A percentile compares a stretch with the other conserved stretches of the same genome.
Evolutionary conservation across 1,284 basidiomycete genomes (phyloP).

Genomic region (Ceratobasidium sp.): DNA sequence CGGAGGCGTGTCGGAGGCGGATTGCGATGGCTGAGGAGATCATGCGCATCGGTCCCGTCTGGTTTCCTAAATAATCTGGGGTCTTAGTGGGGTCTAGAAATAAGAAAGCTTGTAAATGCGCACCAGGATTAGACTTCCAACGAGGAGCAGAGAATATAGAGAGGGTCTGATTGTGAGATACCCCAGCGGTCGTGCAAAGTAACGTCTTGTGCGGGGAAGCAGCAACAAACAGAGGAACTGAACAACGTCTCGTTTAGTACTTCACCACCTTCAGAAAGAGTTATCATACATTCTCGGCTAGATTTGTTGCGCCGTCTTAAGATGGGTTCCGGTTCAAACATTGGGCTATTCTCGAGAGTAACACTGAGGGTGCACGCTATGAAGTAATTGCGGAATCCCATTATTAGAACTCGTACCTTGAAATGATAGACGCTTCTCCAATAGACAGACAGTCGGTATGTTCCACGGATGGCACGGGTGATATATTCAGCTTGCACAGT

Average conservation of each 20-base stretch:
- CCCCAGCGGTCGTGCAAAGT: constrained; percentile 30
- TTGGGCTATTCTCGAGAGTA: constrained; percentile 24
- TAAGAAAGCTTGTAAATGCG: neutral
- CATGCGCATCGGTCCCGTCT: constrained; percentile 26
- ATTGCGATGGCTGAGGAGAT: constrained; percentile 40
- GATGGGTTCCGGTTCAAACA: constrained; percentile 32
- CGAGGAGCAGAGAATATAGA: constrained; percentile 19
- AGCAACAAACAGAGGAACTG: constrained; percentile 23
- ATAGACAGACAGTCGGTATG: constrained; percentile 4
- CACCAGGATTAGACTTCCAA: constrained; percentile 8
- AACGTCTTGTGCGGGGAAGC: constrained; percentile 36
- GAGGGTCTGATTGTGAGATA: constrained; percentile 13
- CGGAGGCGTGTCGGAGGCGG: constrained; percentile 23
- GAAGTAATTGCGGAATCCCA: neutral
- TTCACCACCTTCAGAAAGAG: neutral
- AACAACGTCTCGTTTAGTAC: neutral
- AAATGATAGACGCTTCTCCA: constrained; percentile 22
- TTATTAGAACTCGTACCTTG: constrained; percentile 6
- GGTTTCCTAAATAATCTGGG: constrained; percentile 5
- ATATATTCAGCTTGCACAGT: constrained; percentile 17
- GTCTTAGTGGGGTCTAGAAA: neutral
- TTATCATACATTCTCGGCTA: constrained; percentile 17
- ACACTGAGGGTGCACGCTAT: neutral
- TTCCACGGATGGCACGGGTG: neutral
- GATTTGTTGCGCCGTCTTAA: constrained; percentile 24